Evolutionary conservation across 2,329 filamentous ascomycete genomes (phyloP).

Genomic region (Colletotrichum theobromicola): DNA sequence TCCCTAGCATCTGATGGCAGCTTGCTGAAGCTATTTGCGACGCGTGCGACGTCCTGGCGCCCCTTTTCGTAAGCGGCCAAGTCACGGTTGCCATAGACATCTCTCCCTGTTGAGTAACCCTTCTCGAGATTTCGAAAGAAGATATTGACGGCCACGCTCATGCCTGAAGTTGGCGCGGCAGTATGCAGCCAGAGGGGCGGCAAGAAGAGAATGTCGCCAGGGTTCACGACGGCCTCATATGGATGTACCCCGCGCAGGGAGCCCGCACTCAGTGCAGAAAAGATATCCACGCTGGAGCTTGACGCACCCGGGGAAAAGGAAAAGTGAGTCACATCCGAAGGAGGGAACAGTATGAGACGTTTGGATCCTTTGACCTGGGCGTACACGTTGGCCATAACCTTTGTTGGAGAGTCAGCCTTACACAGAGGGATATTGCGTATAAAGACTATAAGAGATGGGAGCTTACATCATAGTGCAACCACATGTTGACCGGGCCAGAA

Average conservation of each 20-base stretch:
- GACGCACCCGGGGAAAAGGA: slow-evolving; percentile 79
- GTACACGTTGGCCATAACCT: slow-evolving; percentile 88
- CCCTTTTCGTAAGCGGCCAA: slow-evolving; percentile 85
- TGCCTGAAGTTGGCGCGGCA: slow-evolving; percentile 59
- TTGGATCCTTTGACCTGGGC: slow-evolving; percentile 80
- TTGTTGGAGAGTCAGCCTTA: not conserved
- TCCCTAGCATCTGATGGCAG: slow-evolving; percentile 69
- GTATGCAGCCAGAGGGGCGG: slow-evolving; percentile 88
- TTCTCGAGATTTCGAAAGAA: slow-evolving; percentile 78
- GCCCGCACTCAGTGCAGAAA: slow-evolving; percentile 50
- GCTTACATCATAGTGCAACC: slow-evolving; percentile 83
- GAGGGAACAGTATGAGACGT: slow-evolving; percentile 78
- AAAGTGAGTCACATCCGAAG: slow-evolving; percentile 72
- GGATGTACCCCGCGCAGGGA: slow-evolving; percentile 60
- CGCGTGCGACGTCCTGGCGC: slow-evolving; percentile 71
- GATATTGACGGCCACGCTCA: slow-evolving; percentile 84
- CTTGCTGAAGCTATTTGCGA: slow-evolving; percentile 67
- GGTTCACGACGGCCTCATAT: slow-evolving; percentile 67
- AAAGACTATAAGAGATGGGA: not conserved
- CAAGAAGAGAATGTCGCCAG: slow-evolving; percentile 81
- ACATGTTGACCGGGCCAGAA: slow-evolving; percentile 82
- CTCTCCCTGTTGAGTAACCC: slow-evolving; percentile 75
- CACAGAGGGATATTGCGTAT: not conserved
- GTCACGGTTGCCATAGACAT: slow-evolving; percentile 90
- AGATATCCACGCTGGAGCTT: slow-evolving; percentile 79